Percentiles rank a stretch among this genome's conserved stretches.
phyloP scores from a whole-genome alignment of 2,329 filamentous ascomycete genomes.

The Lecanicillium sp. region DNA sequence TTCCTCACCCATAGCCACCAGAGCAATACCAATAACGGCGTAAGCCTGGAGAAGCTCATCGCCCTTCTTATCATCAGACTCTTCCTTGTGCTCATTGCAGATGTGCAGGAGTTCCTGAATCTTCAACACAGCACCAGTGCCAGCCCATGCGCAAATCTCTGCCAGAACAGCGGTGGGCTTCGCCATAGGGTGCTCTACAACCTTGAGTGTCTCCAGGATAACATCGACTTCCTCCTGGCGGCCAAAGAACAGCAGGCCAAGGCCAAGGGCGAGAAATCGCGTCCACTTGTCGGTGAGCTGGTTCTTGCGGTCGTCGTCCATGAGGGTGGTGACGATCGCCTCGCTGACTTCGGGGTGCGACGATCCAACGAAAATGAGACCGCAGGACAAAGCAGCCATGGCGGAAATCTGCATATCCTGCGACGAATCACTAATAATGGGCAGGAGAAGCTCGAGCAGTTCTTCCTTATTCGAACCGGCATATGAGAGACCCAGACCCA shows the following conservation, averaged over 20 bases:
- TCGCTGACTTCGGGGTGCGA: slow-evolving; percentile 86
- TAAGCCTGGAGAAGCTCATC: slow-evolving; percentile 95
- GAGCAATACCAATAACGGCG: slow-evolving; percentile 84
- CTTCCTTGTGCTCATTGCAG: slow-evolving; percentile 95
- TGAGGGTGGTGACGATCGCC: slow-evolving; percentile 82
- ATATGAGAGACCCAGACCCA: slow-evolving; percentile 92
- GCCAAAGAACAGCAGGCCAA: slow-evolving; percentile 91
- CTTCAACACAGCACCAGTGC: slow-evolving; percentile 93
- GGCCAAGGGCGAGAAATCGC: slow-evolving; percentile 86
- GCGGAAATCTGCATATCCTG: slow-evolving; percentile 93
- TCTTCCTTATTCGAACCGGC: slow-evolving; percentile 91
- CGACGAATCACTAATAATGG: slow-evolving; percentile 76
- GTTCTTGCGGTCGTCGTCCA: slow-evolving; percentile 85
- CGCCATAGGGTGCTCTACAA: slow-evolving; percentile 92
- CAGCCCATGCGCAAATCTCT: slow-evolving; percentile 96
- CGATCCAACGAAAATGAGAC: slow-evolving; percentile 87
- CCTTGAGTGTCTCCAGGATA: slow-evolving; percentile 92
- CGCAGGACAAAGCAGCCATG: slow-evolving; percentile 87
- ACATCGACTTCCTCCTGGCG: slow-evolving; percentile 98
- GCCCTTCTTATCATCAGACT: slow-evolving; percentile 88
- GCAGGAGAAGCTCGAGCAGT: slow-evolving; percentile 75
- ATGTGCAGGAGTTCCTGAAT: slow-evolving; percentile 95
- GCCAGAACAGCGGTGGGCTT: slow-evolving; percentile 92
- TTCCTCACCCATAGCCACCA: slow-evolving; percentile 97
- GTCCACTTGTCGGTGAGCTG: slow-evolving; percentile 98